Conservation (phyloP, 2,329 filamentous ascomycete genomes). For the Drechslera avenae region DNA sequence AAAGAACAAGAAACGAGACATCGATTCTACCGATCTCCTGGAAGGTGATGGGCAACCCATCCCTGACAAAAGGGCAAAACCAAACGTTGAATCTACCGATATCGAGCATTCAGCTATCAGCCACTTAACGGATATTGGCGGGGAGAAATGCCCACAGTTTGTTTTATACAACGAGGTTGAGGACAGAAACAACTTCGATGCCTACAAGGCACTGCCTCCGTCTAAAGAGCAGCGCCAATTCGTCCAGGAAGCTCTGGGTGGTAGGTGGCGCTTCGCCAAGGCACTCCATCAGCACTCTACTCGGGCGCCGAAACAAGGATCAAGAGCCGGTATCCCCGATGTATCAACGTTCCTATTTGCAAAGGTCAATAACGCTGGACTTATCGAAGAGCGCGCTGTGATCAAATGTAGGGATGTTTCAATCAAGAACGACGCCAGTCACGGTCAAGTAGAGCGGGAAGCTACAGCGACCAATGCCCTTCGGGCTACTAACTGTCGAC, state of each 20-base stretch:
- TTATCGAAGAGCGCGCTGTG: not conserved
- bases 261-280: slow-evolving; percentile 8
- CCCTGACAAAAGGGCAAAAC: not conserved
- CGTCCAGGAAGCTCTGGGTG: not conserved
- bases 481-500: not conserved
- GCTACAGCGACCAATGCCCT: not conserved
- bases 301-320: not conserved
- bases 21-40: not conserved
- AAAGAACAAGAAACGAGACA: not conserved
- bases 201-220: not conserved
- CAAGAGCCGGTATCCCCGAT: not conserved
- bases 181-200: not conserved
- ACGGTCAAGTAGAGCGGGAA: not conserved
- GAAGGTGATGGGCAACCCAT: not conserved
- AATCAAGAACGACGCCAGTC: not conserved
- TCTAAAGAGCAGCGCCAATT: not conserved
- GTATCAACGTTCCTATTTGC: slow-evolving; percentile 4
- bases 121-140: not conserved
- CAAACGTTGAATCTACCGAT: not conserved
- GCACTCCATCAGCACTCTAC: not conserved
- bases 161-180: slow-evolving; percentile 4
- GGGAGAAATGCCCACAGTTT: slow-evolving; percentile 5
- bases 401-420: slow-evolving; percentile 5
- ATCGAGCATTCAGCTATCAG: slow-evolving; percentile 1
- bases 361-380: not conserved